Evolutionary conservation across 495 filamentous ascomycete species (phyloP), one percentile per base, ranked within the genome.

Genomic region (Filosporella fistucella): DNA sequence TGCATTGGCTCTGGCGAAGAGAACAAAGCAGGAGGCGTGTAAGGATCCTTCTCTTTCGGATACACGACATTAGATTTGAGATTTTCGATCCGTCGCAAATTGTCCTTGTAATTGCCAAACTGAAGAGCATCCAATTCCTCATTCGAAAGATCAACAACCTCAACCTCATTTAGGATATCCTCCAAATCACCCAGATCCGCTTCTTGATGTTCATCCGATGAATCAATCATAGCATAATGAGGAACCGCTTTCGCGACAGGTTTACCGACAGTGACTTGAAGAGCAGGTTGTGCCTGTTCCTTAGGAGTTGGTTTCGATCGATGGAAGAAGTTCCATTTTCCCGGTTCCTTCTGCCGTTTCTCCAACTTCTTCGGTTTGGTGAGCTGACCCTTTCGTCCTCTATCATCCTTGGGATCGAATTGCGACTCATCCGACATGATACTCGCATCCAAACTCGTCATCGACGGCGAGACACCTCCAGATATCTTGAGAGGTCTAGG

Each of bases 241-340:
- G 90, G 82, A 1, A 75, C 55, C 5, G 74, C 62, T 36, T 75
- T 76, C 25, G 51, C 56, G 42, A 18, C 37, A 3, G 53, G 29
- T 49, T 38, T 54, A 3, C 64, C 61, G 13, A 67, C 56, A 45
- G 70, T 60, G 17, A 74, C 71, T 12, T 68, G 55, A 2, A 71
- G 65, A 2, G 70, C 64, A 25, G 66, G 63, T 29, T 64, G 63
- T 3, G 69, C 59, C 11, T 71, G 59, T 16, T 54, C 45, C 49
- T 68, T 51, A 5, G 36, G 22, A 14, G 16, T 61, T 2, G 56
- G 56, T 18, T 84, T 78, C 1, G 80, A 80, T 51, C 82, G 76
- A 47, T 89, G 81, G 55, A 94, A 95, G 51, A 95, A 77, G 56
- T 88, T 90, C 89, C 89, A 95, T 55, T 82, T 86, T 45, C 76